Percentiles rank a stretch among this genome's conserved stretches.
phyloP scores from a whole-genome alignment of 2,329 filamentous ascomycete species.

The Pseudocercospora vitis region DNA sequence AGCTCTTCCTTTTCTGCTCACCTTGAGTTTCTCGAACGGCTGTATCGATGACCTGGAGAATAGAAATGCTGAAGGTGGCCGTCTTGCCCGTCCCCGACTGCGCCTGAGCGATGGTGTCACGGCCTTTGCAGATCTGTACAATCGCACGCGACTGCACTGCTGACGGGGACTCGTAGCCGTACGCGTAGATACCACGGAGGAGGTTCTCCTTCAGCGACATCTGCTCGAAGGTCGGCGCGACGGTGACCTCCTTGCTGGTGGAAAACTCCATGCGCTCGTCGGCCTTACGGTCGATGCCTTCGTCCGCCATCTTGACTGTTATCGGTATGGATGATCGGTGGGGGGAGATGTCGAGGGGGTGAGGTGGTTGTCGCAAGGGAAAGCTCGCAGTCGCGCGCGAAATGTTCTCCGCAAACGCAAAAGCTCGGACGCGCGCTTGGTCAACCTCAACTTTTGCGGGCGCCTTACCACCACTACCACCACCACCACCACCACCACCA shows the following conservation, averaged over 20 bases:
- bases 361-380: constrained; percentile 1
- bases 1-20: constrained; percentile 49
- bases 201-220: constrained; percentile 98
- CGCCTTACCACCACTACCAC: constrained; percentile 3
- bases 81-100: constrained; percentile 99
- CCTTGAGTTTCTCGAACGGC: constrained; percentile 93
- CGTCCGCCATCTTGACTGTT: constrained; percentile 73
- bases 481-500: background rate
- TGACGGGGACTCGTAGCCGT: constrained; percentile 96
- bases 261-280: constrained; percentile 98
- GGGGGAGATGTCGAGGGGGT: background rate
- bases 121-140: constrained; percentile 97
- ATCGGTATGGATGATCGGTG: constrained; percentile 2
- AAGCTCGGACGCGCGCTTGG: constrained; percentile 1
- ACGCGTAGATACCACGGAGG: constrained; percentile 94
- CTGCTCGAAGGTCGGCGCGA: constrained; percentile 79
- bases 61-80: constrained; percentile 98
- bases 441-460: too few species aligned
- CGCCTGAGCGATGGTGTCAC: constrained; percentile 96
- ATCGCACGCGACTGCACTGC: constrained; percentile 97
- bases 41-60: constrained; percentile 97
- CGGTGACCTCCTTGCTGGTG: constrained; percentile 96
- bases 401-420: background rate
- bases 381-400: too few species aligned
- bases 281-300: constrained; percentile 80